Evolutionary conservation across 176 grass and related monocot genomes (phyloP).

Genomic region (Musa beccarii): DNA sequence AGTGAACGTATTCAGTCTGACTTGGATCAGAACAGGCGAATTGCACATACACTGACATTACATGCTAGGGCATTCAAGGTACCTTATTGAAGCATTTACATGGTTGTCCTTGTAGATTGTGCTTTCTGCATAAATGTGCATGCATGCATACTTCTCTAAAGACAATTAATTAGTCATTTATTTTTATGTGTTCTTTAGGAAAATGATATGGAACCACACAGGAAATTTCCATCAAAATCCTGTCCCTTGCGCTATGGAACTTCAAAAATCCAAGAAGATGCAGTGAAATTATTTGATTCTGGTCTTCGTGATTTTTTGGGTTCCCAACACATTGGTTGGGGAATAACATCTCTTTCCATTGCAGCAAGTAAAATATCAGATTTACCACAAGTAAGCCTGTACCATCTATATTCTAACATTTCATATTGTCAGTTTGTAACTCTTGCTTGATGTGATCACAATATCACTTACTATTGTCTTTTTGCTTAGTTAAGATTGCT

Average conservation of each 20-base stretch:
- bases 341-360: conserved; percentile 84
- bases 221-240: conserved; percentile 95
- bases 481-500: neutral
- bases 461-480: neutral
- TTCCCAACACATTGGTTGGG: conserved; percentile 62
- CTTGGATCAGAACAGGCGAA: conserved; percentile 76
- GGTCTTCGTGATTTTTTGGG: conserved; percentile 73
- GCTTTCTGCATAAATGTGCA: conserved; percentile 3
- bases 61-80: conserved; percentile 79
- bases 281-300: conserved; percentile 75
- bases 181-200: conserved; percentile 22
- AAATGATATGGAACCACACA: conserved; percentile 33
- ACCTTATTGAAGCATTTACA: conserved; percentile 10
- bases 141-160: neutral
- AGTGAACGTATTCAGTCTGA: conserved; percentile 82
- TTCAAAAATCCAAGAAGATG: conserved; percentile 87
- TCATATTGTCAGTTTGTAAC: neutral
- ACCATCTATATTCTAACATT: neutral
- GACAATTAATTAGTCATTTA: conserved; percentile 4
- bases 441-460: neutral
- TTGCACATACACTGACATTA: conserved; percentile 68
- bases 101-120: neutral
- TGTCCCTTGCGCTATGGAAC: conserved; percentile 85
- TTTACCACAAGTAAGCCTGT: conserved; percentile 54
- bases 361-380: conserved; percentile 90